Conservation (phyloP, 2,329 filamentous ascomycete species). For the Calonectria crousiana region DNA sequence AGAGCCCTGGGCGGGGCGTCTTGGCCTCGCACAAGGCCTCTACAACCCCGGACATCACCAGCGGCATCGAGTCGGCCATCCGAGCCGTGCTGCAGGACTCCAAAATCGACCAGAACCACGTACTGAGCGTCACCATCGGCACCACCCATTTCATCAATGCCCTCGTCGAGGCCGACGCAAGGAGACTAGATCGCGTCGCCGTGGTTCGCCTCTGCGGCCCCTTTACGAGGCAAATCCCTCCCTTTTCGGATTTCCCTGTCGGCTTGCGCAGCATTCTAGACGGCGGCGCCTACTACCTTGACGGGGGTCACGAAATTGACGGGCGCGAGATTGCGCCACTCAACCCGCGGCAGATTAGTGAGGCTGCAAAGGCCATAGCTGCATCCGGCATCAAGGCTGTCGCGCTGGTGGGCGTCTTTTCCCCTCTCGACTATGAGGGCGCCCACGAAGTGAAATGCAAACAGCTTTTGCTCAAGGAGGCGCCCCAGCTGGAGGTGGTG, state of each 20-base stretch:
- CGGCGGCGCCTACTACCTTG: constrained; percentile 55
- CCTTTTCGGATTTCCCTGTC: constrained; percentile 60
- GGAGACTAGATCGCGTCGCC: constrained; percentile 57
- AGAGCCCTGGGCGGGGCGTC: constrained; percentile 54
- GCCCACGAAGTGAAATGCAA: constrained; percentile 56
- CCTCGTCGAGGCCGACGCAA: constrained; percentile 58
- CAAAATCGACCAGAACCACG: constrained; percentile 50
- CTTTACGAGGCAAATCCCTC: constrained; percentile 57
- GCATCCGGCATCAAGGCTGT: constrained; percentile 52
- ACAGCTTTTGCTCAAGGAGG: constrained; percentile 50
- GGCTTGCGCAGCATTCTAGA: constrained; percentile 55
- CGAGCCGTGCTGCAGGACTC: constrained; percentile 55
- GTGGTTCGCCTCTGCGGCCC: constrained; percentile 60
- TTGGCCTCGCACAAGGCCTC: constrained; percentile 61
- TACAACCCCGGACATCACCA: constrained; percentile 63
- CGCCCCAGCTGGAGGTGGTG: constrained; percentile 52
- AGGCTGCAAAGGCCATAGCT: constrained; percentile 48
- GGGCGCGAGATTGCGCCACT: constrained; percentile 57
- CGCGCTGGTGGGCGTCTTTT: constrained; percentile 60
- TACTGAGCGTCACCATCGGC: constrained; percentile 63
- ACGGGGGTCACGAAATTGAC: constrained; percentile 63
- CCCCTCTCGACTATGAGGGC: constrained; percentile 57
- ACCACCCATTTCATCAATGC: constrained; percentile 65
- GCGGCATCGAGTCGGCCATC: constrained; percentile 61
- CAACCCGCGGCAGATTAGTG: constrained; percentile 52